Evolutionary conservation across 2,329 filamentous ascomycete species (phyloP).

Genomic region (Eutypella sp.): DNA sequence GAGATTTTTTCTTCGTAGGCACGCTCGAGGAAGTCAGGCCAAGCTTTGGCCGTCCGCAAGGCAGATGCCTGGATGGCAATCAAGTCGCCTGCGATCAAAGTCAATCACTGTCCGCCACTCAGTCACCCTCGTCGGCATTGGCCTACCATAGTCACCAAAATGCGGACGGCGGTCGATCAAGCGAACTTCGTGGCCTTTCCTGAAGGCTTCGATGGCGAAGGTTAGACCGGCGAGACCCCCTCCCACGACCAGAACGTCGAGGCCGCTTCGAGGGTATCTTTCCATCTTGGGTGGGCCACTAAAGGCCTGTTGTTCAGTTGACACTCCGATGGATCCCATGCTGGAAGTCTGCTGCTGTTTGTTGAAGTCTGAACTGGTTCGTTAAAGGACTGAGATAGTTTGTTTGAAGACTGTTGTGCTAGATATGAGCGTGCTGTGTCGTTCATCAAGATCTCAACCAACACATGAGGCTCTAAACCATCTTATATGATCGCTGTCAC

Average conservation of each 20-base stretch:
- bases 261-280: not conserved
- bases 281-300: too few species aligned
- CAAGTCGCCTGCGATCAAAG: not conserved
- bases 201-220: conserved; percentile 2
- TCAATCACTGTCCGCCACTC: not conserved
- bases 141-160: not conserved
- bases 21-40: not conserved
- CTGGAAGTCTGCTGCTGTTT: too few species aligned
- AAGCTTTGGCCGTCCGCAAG: not conserved
- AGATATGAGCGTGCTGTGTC: too few species aligned
- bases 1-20: not conserved
- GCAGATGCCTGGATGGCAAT: not conserved
- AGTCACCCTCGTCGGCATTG: not conserved
- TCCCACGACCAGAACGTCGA: conserved; percentile 1
- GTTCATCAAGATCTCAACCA: too few species aligned
- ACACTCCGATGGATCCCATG: too few species aligned
- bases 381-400: too few species aligned
- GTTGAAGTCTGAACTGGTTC: too few species aligned
- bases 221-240: conserved; percentile 2
- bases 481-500: too few species aligned
- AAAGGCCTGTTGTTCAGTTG: too few species aligned
- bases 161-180: not conserved
- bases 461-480: too few species aligned
- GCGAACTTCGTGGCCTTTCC: conserved; percentile 1
- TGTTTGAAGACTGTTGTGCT: too few species aligned